These are phyloP conservation scores for Salix brachista DNA, from an alignment of 345 rosid species.

Conservation along the genomic window DNA sequence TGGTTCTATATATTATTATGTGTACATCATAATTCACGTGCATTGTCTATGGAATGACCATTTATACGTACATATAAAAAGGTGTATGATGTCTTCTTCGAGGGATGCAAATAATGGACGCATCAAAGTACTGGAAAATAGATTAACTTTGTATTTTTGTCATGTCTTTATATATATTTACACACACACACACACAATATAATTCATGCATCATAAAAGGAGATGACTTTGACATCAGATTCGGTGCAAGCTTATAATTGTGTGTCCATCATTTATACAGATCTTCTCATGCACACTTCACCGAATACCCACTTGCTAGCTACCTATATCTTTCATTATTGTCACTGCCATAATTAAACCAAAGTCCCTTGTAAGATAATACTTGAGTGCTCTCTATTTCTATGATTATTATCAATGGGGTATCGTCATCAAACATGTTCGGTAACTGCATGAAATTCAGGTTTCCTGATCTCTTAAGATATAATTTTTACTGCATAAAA, in stretches of 20 bases:
- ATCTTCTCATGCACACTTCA: slow-evolving; percentile 39
- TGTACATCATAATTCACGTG: not conserved
- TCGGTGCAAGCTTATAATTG: not conserved
- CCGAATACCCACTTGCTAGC: slow-evolving; percentile 18
- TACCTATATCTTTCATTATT: slow-evolving; percentile 12
- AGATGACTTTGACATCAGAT: not conserved
- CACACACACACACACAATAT: too few species aligned
- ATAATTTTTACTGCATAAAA: not conserved
- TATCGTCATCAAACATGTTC: not conserved
- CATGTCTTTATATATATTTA: too few species aligned
- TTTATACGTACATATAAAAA: not conserved
- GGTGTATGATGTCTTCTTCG: too few species aligned
- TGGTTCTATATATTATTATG: not conserved
- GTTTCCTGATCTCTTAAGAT: not conserved
- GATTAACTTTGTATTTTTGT: not conserved
- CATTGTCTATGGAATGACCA: not conserved
- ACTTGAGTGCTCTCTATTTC: not conserved
- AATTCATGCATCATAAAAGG: not conserved
- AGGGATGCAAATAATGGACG: not conserved
- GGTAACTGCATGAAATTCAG: not conserved
- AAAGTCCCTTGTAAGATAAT: slow-evolving; percentile 7
- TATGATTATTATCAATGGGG: not conserved
- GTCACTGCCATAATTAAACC: slow-evolving; percentile 1
- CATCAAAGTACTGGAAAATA: not conserved
- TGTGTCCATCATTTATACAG: slow-evolving; percentile 22